These are phyloP conservation scores for Penicillium pulvis DNA, from an alignment of 495 filamentous ascomycete species.

Conservation along the genomic window DNA sequence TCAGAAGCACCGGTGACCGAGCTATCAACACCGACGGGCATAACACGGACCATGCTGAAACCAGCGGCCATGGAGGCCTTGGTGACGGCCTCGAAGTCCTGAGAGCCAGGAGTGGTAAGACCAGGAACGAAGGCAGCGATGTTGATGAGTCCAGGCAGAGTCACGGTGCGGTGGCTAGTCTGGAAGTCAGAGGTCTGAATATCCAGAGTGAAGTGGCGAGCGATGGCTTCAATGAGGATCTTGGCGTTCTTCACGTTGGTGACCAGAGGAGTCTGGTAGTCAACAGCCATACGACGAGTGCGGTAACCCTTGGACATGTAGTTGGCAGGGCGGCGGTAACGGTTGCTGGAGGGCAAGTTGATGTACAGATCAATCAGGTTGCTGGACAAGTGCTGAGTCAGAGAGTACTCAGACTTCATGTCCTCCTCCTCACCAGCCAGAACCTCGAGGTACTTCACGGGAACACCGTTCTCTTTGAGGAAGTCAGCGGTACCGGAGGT, in stretches of 20 bases:
- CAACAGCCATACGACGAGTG: slow-evolving; percentile 95
- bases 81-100: slow-evolving; percentile 70
- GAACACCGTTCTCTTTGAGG: slow-evolving; percentile 85
- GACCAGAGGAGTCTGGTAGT: slow-evolving; percentile 95
- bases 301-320: slow-evolving; percentile 98
- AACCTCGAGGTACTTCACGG: slow-evolving; percentile 88
- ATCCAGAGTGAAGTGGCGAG: slow-evolving; percentile 80
- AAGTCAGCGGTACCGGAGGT: slow-evolving; percentile 96
- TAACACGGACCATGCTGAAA: slow-evolving; percentile 82
- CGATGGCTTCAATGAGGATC: slow-evolving; percentile 91
- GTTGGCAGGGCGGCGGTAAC: slow-evolving; percentile 90
- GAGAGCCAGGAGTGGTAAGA: slow-evolving; percentile 61
- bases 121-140: slow-evolving; percentile 80
- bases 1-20: slow-evolving; percentile 73
- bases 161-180: slow-evolving; percentile 77
- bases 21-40: slow-evolving; percentile 74
- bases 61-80: slow-evolving; percentile 75
- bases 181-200: slow-evolving; percentile 84
- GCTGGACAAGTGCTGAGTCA: slow-evolving; percentile 93
- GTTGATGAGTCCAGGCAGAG: slow-evolving; percentile 77
- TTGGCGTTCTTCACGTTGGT: slow-evolving; percentile 99
- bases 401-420: slow-evolving; percentile 93
- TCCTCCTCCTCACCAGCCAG: slow-evolving; percentile 69
- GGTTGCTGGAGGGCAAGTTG: slow-evolving; percentile 97
- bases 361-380: slow-evolving; percentile 98